Conservation (phyloP, 2,329 filamentous ascomycete genomes). For the Apiospora hydei region DNA sequence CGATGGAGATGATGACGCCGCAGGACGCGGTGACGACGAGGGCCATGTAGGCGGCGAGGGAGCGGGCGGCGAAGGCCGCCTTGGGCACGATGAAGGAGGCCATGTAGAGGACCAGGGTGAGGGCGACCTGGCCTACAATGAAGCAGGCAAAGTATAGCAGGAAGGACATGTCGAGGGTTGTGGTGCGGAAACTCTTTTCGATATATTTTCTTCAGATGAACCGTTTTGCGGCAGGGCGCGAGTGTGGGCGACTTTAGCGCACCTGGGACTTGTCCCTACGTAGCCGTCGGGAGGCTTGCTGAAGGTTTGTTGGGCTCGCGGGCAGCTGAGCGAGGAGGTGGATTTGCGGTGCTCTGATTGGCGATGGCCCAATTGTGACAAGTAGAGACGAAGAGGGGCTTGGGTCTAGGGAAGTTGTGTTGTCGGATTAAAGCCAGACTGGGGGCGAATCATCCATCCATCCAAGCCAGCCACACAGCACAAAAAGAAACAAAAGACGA, state of each 20-base stretch:
- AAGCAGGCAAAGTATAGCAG: conserved; percentile 49
- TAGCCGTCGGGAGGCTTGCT: conserved; percentile 19
- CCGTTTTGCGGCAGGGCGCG: conserved; percentile 15
- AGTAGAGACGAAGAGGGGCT: conserved; percentile 13
- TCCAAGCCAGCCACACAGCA: conserved; percentile 5
- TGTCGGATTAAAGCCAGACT: background rate
- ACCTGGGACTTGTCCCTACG: background rate
- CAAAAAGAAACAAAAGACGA: background rate
- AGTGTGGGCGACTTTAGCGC: background rate
- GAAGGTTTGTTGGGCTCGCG: conserved; percentile 22
- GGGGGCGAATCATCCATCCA: conserved; percentile 14
- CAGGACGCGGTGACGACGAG: conserved; percentile 70
- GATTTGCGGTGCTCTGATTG: background rate
- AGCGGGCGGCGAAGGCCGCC: conserved; percentile 73
- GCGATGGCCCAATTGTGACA: background rate
- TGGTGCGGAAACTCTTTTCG: conserved; percentile 11
- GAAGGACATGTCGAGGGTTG: conserved; percentile 37
- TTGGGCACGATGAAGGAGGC: conserved; percentile 64
- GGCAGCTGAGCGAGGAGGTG: background rate
- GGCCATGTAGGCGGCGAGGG: conserved; percentile 69
- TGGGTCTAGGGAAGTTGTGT: background rate
- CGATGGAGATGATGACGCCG: conserved; percentile 77
- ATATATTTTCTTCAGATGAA: conserved; percentile 19
- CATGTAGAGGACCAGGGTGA: conserved; percentile 66
- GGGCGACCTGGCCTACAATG: conserved; percentile 57